Conservation (phyloP, 305 asterid species). For the Rubia peregrina region DNA sequence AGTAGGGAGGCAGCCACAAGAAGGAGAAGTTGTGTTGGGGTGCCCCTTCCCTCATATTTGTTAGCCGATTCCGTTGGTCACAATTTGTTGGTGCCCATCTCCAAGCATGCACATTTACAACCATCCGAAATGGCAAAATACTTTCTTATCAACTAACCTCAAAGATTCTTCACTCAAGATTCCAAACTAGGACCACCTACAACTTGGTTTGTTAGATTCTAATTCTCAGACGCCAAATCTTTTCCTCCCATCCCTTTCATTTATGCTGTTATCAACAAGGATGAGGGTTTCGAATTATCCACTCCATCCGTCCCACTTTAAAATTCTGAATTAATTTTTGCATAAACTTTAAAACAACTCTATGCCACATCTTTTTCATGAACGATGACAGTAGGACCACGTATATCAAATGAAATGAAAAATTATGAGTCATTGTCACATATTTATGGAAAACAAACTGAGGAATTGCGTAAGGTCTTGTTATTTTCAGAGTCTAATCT, state of each 20-base stretch:
- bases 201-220: not conserved
- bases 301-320: too few relatives aligned
- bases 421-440: too few relatives aligned
- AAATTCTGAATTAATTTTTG: too few relatives aligned
- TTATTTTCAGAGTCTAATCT: too few relatives aligned
- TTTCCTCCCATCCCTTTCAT: not conserved
- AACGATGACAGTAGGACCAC: too few relatives aligned
- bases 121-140: not conserved
- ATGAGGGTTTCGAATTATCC: too few relatives aligned
- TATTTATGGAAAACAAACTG: too few relatives aligned
- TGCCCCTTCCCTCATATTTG: slow-evolving; percentile 19
- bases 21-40: not conserved
- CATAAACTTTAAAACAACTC: too few relatives aligned
- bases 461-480: too few relatives aligned
- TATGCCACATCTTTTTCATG: too few relatives aligned
- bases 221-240: not conserved
- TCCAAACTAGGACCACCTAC: not conserved
- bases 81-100: not conserved
- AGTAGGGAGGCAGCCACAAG: not conserved
- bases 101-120: not conserved
- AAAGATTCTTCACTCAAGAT: not conserved
- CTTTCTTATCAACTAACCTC: not conserved
- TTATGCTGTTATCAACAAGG: too few relatives aligned
- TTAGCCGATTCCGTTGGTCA: slow-evolving; percentile 35
- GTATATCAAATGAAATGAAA: too few relatives aligned